phyloP scores from a whole-genome alignment of 1,284 basidiomycete species.

The Ceratobasidium sp. region DNA sequence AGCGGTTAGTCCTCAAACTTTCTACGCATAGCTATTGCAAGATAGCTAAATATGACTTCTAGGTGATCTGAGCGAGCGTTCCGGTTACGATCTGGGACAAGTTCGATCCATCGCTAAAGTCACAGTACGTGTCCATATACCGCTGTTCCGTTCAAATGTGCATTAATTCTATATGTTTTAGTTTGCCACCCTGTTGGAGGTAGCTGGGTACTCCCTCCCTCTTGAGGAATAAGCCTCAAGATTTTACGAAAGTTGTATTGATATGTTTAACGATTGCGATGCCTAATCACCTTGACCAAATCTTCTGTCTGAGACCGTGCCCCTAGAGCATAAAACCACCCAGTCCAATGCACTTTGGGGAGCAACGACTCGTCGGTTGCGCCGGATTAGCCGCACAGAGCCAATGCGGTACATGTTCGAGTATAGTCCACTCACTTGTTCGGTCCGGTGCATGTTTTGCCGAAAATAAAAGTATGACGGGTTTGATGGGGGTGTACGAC shows the following conservation, averaged over 20 bases:
- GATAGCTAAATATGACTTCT: slow-evolving; percentile 45
- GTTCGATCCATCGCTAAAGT: slow-evolving; percentile 83
- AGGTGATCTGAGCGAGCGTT: slow-evolving; percentile 77
- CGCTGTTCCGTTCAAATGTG: too few species aligned
- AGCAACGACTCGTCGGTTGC: too few species aligned
- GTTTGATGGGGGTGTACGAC: background rate
- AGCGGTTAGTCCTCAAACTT: background rate
- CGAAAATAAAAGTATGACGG: background rate
- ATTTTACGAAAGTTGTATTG: background rate
- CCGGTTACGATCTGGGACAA: slow-evolving; percentile 82
- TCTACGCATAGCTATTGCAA: too few species aligned
- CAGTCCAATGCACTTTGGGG: too few species aligned
- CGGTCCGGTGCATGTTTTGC: too few species aligned
- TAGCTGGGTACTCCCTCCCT: slow-evolving; percentile 43
- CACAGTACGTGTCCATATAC: slow-evolving; percentile 59
- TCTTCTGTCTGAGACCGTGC: too few species aligned
- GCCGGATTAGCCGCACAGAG: too few species aligned
- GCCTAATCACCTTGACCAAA: background rate
- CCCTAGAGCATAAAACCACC: too few species aligned
- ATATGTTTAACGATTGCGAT: background rate
- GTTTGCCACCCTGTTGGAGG: slow-evolving; percentile 45
- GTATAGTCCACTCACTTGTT: too few species aligned
- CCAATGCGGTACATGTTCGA: too few species aligned
- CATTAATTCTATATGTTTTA: background rate
- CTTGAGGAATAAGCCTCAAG: background rate